phyloP scores from a whole-genome alignment of 176 grass and related monocot genomes.

The Olyra latifolia region DNA sequence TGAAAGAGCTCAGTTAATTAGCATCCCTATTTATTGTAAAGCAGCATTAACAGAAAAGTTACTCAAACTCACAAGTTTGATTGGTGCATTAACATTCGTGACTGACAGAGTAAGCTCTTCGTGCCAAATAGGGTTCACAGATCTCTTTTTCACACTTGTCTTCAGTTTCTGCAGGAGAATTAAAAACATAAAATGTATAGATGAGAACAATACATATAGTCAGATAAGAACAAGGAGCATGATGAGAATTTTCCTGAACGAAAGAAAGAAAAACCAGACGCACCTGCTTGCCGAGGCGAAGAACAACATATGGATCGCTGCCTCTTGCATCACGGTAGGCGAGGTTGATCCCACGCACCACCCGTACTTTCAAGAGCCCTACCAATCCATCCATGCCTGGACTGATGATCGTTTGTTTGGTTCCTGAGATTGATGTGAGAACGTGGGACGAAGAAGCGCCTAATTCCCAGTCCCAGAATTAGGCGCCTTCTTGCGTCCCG shows the following conservation, averaged over 20 bases:
- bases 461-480: slow-evolving; percentile 41
- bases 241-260: background rate
- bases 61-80: slow-evolving; percentile 60
- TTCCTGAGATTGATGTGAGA: background rate
- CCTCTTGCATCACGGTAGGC: slow-evolving; percentile 80
- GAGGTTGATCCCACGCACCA: slow-evolving; percentile 75
- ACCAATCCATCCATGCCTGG: slow-evolving; percentile 60
- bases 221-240: background rate
- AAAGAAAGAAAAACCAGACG: background rate
- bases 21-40: background rate
- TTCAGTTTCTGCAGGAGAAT: slow-evolving; percentile 56
- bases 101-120: slow-evolving; percentile 57
- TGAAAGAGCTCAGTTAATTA: too few relatives aligned
- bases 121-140: slow-evolving; percentile 67
- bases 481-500: slow-evolving; percentile 46
- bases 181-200: background rate
- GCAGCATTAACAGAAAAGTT: background rate
- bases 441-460: slow-evolving; percentile 51
- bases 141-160: slow-evolving; percentile 72
- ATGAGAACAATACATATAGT: background rate
- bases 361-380: slow-evolving; percentile 66
- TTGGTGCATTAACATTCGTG: slow-evolving; percentile 33
- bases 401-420: background rate
- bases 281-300: slow-evolving; percentile 70
- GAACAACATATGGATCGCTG: slow-evolving; percentile 87